Percentiles rank a stretch among this genome's conserved stretches.
phyloP scores from a whole-genome alignment of 345 rosid genomes.

The Salix viminalis region DNA sequence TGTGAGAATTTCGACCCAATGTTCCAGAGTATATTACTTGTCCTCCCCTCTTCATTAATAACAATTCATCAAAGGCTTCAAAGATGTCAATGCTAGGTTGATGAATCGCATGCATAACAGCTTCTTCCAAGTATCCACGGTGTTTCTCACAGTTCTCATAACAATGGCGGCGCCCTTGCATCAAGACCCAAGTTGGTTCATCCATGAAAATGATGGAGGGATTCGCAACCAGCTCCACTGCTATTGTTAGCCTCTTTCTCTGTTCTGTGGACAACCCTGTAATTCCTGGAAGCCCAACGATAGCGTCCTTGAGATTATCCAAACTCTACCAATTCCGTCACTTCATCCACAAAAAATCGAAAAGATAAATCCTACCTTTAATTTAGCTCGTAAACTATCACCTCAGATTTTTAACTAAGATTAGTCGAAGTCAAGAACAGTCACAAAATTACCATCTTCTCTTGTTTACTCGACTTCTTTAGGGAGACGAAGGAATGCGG shows the following conservation, averaged over 20 bases:
- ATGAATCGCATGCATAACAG: conserved; percentile 57
- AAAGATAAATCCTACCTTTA: not conserved
- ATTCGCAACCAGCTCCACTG: conserved; percentile 58
- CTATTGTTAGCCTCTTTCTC: conserved; percentile 52
- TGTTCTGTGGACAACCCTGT: conserved; percentile 54
- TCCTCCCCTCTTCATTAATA: conserved; percentile 59
- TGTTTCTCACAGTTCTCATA: conserved; percentile 53
- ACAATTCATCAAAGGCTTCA: conserved; percentile 53
- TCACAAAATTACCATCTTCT: conserved; percentile 59
- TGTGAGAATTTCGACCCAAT: conserved; percentile 43
- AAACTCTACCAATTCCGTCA: conserved; percentile 49
- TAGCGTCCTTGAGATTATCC: conserved; percentile 33
- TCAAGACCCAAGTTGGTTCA: conserved; percentile 55
- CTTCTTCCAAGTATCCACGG: conserved; percentile 50
- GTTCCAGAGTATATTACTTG: conserved; percentile 47
- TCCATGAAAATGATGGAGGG: conserved; percentile 66
- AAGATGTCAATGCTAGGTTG: conserved; percentile 60
- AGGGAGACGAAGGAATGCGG: conserved; percentile 83
- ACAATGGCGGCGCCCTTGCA: conserved; percentile 62
- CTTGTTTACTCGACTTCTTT: conserved; percentile 63
- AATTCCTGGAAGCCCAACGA: conserved; percentile 51
- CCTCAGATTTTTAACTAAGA: not conserved
- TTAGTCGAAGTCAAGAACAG: not conserved
- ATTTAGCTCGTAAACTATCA: not conserved
- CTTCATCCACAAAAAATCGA: conserved; percentile 51